A percentile compares a stretch with the other conserved stretches of the same genome.
Conservation (phyloP, 345 rosid genomes). For the Eutrema heterophyllum region DNA sequence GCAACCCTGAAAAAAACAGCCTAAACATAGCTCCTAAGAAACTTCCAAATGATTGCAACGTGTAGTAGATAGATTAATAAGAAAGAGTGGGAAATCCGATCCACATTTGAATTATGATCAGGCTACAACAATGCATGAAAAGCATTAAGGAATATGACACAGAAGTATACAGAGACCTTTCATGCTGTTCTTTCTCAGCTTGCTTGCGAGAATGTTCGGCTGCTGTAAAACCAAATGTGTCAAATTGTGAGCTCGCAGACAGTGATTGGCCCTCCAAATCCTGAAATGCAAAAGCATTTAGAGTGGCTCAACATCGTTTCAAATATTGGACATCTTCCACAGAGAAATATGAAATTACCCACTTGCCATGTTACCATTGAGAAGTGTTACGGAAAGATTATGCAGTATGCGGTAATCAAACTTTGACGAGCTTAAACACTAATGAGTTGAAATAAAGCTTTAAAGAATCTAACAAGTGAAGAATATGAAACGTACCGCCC, state of each 20-base stretch:
- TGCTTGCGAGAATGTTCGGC: slow-evolving; percentile 82
- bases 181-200: slow-evolving; percentile 80
- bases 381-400: not conserved
- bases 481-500: slow-evolving; percentile 46
- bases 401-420: not conserved
- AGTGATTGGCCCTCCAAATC: slow-evolving; percentile 72
- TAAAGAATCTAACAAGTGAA: not conserved
- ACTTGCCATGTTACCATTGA: not conserved
- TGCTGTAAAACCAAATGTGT: slow-evolving; percentile 97
- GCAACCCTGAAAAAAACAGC: not conserved
- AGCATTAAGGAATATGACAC: slow-evolving; percentile 1
- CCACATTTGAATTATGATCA: not conserved
- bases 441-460: not conserved
- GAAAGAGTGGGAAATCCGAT: not conserved
- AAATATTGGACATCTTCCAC: not conserved
- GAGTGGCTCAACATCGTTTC: not conserved
- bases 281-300: slow-evolving; percentile 37
- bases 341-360: not conserved
- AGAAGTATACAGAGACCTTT: slow-evolving; percentile 47
- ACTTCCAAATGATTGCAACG: not conserved
- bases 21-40: slow-evolving; percentile 2
- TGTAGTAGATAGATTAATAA: not conserved
- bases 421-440: not conserved
- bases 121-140: slow-evolving; percentile 1
- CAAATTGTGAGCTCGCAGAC: slow-evolving; percentile 77